phyloP scores from a whole-genome alignment of 139 green algal species.

The Haematococcus lacustris region DNA sequence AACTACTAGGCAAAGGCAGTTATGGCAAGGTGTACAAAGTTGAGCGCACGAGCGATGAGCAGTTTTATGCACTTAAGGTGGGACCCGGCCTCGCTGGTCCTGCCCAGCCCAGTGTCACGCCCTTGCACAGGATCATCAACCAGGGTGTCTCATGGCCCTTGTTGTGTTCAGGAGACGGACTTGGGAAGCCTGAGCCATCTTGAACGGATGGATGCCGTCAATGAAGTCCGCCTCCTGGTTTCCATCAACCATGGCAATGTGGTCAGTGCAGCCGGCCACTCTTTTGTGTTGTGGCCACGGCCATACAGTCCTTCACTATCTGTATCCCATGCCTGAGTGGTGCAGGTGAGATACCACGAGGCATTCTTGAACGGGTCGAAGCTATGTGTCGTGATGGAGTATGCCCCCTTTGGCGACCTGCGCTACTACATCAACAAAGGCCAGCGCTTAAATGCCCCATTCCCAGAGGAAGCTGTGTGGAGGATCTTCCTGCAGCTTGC shows the following conservation, averaged over 20 bases:
- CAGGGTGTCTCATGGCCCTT: no score
- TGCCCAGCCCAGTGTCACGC: no score
- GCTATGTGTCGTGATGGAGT: conserved; percentile 81
- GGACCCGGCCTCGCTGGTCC: no score
- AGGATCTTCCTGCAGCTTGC: conserved; percentile 68
- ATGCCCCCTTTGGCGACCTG: conserved; percentile 61
- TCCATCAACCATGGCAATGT: conserved; percentile 57
- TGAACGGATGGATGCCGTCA: conserved; percentile 63
- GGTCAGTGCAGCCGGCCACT: conserved; percentile 21
- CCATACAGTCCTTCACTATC: no score
- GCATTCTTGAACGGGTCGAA: conserved; percentile 66
- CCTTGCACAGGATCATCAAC: no score
- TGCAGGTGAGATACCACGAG: conserved; percentile 63
- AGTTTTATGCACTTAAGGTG: conserved; percentile 60
- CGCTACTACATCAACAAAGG: conserved; percentile 43
- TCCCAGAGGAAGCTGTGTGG: conserved; percentile 76
- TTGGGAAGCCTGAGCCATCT: conserved; percentile 51
- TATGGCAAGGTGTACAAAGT: conserved; percentile 73
- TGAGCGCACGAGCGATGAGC: conserved; percentile 47
- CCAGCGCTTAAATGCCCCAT: conserved; percentile 37
- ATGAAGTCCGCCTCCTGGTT: conserved; percentile 68
- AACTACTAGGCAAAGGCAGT: conserved; percentile 66
- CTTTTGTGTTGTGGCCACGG: no score
- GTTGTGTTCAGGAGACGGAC: conserved; percentile 73
- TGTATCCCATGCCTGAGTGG: no score